These are phyloP conservation scores for Termitomyces sp. DNA, from an alignment of 768 basidiomycete genomes.

Conservation along the genomic window DNA sequence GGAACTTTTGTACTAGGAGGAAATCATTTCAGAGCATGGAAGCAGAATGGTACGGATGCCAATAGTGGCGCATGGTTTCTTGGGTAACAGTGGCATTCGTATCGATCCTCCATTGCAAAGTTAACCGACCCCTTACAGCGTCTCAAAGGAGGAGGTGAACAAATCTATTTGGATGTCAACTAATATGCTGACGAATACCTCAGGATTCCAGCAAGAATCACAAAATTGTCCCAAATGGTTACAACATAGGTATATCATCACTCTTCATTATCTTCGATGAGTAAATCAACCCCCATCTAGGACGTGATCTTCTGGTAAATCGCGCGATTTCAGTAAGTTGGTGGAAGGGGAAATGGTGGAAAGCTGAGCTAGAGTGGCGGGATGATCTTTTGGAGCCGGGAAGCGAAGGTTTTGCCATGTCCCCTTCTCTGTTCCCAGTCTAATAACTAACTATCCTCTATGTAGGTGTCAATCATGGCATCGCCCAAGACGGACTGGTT, in stretches of 20 bases:
- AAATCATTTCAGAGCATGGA: constrained; percentile 87
- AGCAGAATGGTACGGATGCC: constrained; percentile 73
- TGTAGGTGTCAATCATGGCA: constrained; percentile 75
- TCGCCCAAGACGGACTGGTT: constrained; percentile 73
- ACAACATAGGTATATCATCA: constrained; percentile 45
- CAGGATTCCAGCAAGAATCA: constrained; percentile 61
- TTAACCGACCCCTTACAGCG: constrained; percentile 31
- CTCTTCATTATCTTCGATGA: background rate
- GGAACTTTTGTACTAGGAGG: constrained; percentile 50
- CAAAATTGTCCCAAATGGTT: constrained; percentile 72
- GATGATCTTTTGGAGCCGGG: constrained; percentile 67
- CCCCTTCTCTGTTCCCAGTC: background rate
- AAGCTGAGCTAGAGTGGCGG: constrained; percentile 72
- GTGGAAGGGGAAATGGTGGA: constrained; percentile 69
- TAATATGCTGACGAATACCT: background rate
- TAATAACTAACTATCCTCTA: background rate
- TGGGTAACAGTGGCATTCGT: constrained; percentile 36
- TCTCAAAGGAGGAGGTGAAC: constrained; percentile 62
- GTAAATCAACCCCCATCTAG: constrained; percentile 19
- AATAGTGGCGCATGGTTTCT: constrained; percentile 83
- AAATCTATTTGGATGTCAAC: background rate
- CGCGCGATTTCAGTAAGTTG: constrained; percentile 54
- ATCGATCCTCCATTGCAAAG: background rate
- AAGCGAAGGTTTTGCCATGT: constrained; percentile 43
- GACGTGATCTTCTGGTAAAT: constrained; percentile 73